Evolutionary conservation across 768 basidiomycete genomes (phyloP).

Genomic region (Gloeopeniophorella convolvens): DNA sequence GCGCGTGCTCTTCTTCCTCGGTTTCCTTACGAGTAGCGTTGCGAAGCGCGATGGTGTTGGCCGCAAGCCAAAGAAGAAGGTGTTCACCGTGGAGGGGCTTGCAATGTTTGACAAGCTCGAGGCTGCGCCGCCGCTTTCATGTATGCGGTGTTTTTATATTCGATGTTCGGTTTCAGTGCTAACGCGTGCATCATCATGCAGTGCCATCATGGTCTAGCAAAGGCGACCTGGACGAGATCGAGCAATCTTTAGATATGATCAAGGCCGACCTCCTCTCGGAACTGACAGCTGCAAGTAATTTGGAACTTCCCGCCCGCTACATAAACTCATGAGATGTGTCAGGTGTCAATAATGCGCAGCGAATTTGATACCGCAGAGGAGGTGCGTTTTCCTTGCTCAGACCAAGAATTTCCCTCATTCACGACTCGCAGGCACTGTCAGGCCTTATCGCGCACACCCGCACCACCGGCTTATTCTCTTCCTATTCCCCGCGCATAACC

Average conservation of each 20-base stretch:
- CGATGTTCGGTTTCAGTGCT: slow-evolving; percentile 38
- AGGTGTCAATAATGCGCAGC: slow-evolving; percentile 63
- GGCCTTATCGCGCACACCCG: slow-evolving; percentile 57
- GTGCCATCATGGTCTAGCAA: slow-evolving; percentile 49
- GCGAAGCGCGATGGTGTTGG: slow-evolving; percentile 71
- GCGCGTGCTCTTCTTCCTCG: slow-evolving; percentile 53
- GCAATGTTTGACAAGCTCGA: slow-evolving; percentile 40
- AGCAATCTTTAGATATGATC: slow-evolving; percentile 47
- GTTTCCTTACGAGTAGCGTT: slow-evolving; percentile 58
- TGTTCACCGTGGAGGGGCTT: slow-evolving; percentile 63
- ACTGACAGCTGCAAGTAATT: slow-evolving; percentile 47
- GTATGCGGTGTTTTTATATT: background rate
- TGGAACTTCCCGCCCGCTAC: background rate
- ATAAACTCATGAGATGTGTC: background rate
- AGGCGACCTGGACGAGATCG: slow-evolving; percentile 43
- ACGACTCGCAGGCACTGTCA: slow-evolving; percentile 36
- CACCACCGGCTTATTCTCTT: slow-evolving; percentile 45
- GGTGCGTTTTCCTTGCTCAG: slow-evolving; percentile 32
- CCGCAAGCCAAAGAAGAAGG: slow-evolving; percentile 62
- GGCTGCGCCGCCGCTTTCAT: slow-evolving; percentile 30
- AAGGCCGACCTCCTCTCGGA: slow-evolving; percentile 71
- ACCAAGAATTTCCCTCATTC: background rate
- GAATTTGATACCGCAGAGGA: slow-evolving; percentile 60
- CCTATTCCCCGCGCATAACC: slow-evolving; percentile 56
- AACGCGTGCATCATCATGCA: no score